phyloP scores from a whole-genome alignment of 352 stramenopile genomes.

The Globisporangium emineosum region DNA sequence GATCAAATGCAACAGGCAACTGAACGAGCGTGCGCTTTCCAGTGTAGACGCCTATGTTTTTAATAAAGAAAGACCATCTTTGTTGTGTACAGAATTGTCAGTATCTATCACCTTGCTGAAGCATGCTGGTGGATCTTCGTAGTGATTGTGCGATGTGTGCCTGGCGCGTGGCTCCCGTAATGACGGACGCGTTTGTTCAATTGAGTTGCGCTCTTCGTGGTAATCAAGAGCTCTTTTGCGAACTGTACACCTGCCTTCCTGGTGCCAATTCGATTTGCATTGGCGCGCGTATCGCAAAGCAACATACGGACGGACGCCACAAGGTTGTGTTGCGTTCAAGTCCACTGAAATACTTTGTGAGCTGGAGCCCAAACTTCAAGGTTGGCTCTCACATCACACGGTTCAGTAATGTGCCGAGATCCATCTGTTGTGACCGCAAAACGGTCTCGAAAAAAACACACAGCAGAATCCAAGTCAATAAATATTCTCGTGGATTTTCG shows the following conservation, averaged over 20 bases:
- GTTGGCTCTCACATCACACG: no score
- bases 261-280: neutral
- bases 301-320: no score
- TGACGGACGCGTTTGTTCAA: neutral
- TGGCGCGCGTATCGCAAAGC: neutral
- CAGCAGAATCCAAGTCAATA: no score
- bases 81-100: neutral
- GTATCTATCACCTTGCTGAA: neutral
- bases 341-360: no score
- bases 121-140: no score
- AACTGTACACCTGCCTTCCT: neutral
- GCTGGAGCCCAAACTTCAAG: no score
- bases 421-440: no score
- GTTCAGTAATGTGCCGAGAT: no score
- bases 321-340: no score
- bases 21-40: neutral
- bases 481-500: no score
- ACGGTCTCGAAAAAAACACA: no score
- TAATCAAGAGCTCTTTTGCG: neutral
- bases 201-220: neutral
- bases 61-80: slow-evolving; percentile 1
- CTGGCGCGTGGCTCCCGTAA: neutral
- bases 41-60: neutral
- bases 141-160: neutral
- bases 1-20: neutral